These are phyloP conservation scores for Pichia cephalocereana DNA, from an alignment of 805 yeast genomes.

Conservation along the genomic window DNA sequence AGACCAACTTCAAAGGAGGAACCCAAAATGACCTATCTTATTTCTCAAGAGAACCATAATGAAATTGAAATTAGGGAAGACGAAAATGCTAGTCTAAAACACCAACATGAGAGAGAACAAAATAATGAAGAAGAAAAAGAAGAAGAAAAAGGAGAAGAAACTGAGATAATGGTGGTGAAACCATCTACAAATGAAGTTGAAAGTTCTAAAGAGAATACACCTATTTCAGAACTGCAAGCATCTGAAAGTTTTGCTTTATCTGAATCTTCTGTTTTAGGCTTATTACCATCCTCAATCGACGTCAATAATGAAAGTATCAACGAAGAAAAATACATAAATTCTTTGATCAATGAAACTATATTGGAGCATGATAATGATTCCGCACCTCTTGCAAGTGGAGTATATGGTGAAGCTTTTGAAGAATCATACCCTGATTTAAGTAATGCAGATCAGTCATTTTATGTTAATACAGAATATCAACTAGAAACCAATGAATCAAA, in stretches of 20 bases:
- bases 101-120: too few species aligned
- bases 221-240: not conserved
- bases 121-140: not conserved
- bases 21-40: too few species aligned
- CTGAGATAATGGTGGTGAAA: slow-evolving; percentile 5
- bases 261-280: slow-evolving; percentile 1
- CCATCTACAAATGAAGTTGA: not conserved
- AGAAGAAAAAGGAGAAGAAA: too few species aligned
- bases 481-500: too few species aligned
- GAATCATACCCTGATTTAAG: not conserved
- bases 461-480: not conserved
- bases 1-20: not conserved
- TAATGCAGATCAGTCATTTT: slow-evolving; percentile 7
- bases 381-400: not conserved
- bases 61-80: not conserved
- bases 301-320: not conserved
- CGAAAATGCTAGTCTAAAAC: too few species aligned
- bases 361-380: not conserved
- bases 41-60: too few species aligned
- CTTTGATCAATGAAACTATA: slow-evolving; percentile 1
- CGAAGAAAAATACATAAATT: slow-evolving; percentile 1
- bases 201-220: not conserved
- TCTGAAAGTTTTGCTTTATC: slow-evolving; percentile 3
- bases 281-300: not conserved
- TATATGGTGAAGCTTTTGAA: slow-evolving; percentile 2